Evolutionary conservation across 352 stramenopile species (phyloP).

Genomic region (Phytophthora quininea): DNA sequence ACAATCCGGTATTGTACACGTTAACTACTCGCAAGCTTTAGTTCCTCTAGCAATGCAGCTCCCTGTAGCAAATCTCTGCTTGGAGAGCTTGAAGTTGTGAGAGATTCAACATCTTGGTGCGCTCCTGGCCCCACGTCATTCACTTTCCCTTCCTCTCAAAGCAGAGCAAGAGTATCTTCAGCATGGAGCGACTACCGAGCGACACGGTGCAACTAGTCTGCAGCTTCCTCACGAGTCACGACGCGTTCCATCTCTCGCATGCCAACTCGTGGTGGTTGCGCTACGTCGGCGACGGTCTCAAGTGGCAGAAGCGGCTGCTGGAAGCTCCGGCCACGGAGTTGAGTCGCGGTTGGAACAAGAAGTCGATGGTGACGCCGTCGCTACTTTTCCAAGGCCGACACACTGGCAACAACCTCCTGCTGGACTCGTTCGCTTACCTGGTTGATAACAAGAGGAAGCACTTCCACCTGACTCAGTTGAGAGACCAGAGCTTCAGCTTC

Average conservation of each 20-base stretch:
- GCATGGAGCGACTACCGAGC: constrained; percentile 13
- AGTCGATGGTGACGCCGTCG: constrained; percentile 11
- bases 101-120: too few species aligned
- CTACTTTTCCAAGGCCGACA: constrained; percentile 18
- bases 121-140: too few species aligned
- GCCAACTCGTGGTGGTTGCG: constrained; percentile 6
- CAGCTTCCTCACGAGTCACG: constrained; percentile 9
- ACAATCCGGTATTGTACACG: too few species aligned
- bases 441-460: background rate
- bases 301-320: constrained; percentile 8
- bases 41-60: too few species aligned
- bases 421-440: constrained; percentile 13
- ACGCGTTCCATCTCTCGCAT: constrained; percentile 21
- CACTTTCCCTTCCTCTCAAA: too few species aligned
- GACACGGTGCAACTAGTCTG: constrained; percentile 10
- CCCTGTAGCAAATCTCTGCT: too few species aligned
- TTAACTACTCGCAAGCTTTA: too few species aligned
- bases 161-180: background rate
- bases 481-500: constrained; percentile 16
- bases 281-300: background rate
- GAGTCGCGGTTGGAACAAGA: constrained; percentile 5
- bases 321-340: background rate
- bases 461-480: constrained; percentile 10
- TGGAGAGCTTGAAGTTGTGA: too few species aligned
- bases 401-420: constrained; percentile 1